These are phyloP conservation scores for Poterioochromonas sp. DNA, from an alignment of 352 stramenopile species.

Conservation along the genomic window DNA sequence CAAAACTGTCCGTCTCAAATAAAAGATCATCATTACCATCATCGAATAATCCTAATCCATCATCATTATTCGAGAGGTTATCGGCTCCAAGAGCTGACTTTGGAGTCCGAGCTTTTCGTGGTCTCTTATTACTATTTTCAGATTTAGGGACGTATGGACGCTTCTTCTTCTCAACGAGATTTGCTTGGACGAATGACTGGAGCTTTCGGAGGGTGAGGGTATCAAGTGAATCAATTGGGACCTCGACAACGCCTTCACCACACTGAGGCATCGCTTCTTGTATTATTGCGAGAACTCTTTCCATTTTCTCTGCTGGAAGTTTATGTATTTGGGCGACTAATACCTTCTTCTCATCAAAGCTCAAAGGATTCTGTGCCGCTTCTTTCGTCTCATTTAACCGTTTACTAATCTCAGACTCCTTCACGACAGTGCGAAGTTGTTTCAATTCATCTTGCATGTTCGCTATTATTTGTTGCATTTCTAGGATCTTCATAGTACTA, in stretches of 20 bases:
- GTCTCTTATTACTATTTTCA: not conserved
- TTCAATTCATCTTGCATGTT: not conserved
- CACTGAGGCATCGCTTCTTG: not conserved
- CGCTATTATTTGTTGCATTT: not conserved
- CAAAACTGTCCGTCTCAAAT: not conserved
- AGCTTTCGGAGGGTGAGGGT: not conserved
- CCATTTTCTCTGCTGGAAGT: not conserved
- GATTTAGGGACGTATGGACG: not conserved
- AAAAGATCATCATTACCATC: not conserved
- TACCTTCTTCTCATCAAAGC: slow-evolving; percentile 18
- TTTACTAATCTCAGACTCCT: not conserved
- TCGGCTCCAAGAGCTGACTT: not conserved
- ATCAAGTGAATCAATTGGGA: slow-evolving; percentile 11
- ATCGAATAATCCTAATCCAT: not conserved
- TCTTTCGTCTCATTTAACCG: not conserved
- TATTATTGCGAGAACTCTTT: not conserved
- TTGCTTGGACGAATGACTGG: slow-evolving; percentile 4
- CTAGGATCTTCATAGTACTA: not conserved
- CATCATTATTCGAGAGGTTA: not conserved
- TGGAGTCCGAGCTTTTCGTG: not conserved
- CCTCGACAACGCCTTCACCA: not conserved
- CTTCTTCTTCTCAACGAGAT: not conserved
- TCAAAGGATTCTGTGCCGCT: not conserved
- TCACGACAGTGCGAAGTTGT: not conserved
- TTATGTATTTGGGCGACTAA: not conserved